Evolutionary conservation across 1,139 yeast species (phyloP), one percentile per base, ranked within the genome.

Genomic region (Saccharomyces hybrid): DNA sequence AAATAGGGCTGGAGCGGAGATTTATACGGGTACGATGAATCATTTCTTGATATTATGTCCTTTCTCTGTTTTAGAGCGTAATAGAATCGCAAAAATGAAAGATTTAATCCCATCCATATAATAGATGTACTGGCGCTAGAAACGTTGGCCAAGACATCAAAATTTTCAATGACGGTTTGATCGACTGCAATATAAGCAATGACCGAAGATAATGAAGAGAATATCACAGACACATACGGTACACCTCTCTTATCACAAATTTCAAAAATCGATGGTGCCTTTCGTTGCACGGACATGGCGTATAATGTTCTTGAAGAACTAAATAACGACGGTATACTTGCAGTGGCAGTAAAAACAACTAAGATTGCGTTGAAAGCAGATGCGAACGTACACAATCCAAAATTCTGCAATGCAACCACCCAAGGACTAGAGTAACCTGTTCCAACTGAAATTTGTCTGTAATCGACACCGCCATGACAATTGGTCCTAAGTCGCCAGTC

Each of bases 31-130:
- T 86, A 88, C 12, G 83, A 73, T 50, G 76, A 75, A 62, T 82
- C 86, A 59, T 83, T 78, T 60, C 89, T 71, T 53, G 78, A 76
- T 42, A 83, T 77, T 32, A 83, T 81, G 66, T 83, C 88, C 0
- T 85, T 84, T 55, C 95, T 72, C 53, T 77, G 72, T 61, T 81
- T 76, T 55, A 88, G 72, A 0, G 95, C 96, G 61, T 78, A 79
- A 68, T 79, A 84, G 63, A 87, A 89, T 51, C 96, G 70, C 32
- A 88, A 73, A 64, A 79, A 88, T 0, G 93, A 78, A 24, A 87
- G 71, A 62, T 88, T 84, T 83, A 88, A 83, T 7, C 93, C 88
- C 58, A 83, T 81, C 96, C 96, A 88, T 9, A 86, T 88, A 46
- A 88, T 73, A n/a, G 87, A 77, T 0, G 89, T 88, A 0, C 90